Percentiles rank a stretch among this genome's conserved stretches.
These are phyloP conservation scores for Suillus spraguei DNA, from an alignment of 768 basidiomycete genomes.

Conservation along the genomic window DNA sequence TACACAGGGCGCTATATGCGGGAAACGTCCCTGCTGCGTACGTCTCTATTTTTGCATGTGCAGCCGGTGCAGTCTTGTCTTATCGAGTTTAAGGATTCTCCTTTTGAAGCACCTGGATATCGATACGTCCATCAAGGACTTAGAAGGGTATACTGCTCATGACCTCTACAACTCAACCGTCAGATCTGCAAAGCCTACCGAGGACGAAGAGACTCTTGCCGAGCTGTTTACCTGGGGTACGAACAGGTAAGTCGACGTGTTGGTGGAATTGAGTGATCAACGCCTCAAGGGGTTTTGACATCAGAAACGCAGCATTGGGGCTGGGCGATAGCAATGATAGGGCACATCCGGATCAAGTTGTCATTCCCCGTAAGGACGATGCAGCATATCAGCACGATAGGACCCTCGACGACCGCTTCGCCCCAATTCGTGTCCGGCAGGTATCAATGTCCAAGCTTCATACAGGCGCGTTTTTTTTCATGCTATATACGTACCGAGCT, in stretches of 20 bases:
- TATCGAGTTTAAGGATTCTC: constrained; percentile 53
- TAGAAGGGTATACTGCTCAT: constrained; percentile 88
- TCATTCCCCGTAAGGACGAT: constrained; percentile 38
- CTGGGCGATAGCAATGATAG: constrained; percentile 81
- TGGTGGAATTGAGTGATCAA: background rate
- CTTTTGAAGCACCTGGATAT: constrained; percentile 76
- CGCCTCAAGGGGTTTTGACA: background rate
- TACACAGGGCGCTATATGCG: constrained; percentile 84
- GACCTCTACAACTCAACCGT: constrained; percentile 94
- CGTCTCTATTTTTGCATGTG: constrained; percentile 28
- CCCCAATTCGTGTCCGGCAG: constrained; percentile 61
- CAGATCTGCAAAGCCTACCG: constrained; percentile 63
- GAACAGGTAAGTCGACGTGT: constrained; percentile 55
- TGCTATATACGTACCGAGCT: background rate
- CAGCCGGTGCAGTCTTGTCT: constrained; percentile 10
- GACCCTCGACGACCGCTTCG: constrained; percentile 52
- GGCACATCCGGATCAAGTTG: constrained; percentile 73
- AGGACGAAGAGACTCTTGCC: constrained; percentile 35
- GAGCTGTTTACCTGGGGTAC: constrained; percentile 90
- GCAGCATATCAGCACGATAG: constrained; percentile 18
- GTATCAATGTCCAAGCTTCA: constrained; percentile 88
- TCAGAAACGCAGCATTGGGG: constrained; percentile 87
- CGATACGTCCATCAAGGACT: constrained; percentile 73
- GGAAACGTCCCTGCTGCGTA: constrained; percentile 76
- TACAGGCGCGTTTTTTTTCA: constrained; percentile 56